Evolutionary conservation across 805 yeast genomes (phyloP), one percentile per base, ranked within the genome.

Genomic region (Kodamaea kaohsiungensis): DNA sequence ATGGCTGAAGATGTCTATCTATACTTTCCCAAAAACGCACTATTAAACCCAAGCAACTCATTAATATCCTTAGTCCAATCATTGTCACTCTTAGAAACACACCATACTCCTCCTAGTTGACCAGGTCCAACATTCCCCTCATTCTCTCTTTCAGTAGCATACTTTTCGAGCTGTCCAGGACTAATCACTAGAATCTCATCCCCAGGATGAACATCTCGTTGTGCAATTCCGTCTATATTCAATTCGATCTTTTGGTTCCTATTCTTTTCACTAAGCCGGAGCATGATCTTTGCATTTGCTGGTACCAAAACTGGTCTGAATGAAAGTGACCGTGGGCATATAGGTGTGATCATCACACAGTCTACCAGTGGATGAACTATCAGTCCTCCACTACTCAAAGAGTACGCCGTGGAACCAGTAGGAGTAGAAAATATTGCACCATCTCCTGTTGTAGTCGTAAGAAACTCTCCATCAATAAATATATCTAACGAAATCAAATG

Each of bases 11-110:
- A 30, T 4, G 25, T 2, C 10, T 16, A 27, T 45, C 52, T 52
- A 42, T 52, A 35, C 48, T 49, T 57, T 37, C 80, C 79, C 61
- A 87, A 86, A 67, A 92, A 92, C 52, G 91, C 82, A 10, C 91
- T 85, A 67, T 92, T 92, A 78, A 92, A 92, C 1, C 98, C 97
- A 45, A 92, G 71, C 55, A 92, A 77, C 61, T 89, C 92, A 64
- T 92, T 93, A 53, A 93, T 85, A 35, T 96, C 96, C 54, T 81
- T 82, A 1, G 92, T 91, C 98, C 98, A 93, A 65, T 93, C 98
- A 59, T 88, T 87, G 57, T 86, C 90, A 7, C 87, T 79, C 56
- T 85, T 80, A 0, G 96, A 89, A 2, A 93, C 86, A 70, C 98
- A 92, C 86, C 95, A 91, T 13, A 92, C 85, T 0, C 97, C 96